Conservation (phyloP, 2,329 filamentous ascomycete genomes). For the Fusarium vanettenii region DNA sequence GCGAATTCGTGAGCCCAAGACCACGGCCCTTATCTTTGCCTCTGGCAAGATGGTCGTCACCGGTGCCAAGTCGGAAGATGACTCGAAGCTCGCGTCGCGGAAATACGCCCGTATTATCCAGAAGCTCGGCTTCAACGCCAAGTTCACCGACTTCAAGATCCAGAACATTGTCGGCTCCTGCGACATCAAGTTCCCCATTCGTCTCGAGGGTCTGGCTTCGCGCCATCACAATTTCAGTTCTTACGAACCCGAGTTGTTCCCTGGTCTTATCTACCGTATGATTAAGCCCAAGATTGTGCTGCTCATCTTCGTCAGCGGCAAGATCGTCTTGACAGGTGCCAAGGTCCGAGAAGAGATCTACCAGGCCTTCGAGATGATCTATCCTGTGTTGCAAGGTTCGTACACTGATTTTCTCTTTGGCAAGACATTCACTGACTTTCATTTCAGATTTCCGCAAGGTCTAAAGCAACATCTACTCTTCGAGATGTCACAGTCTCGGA, state of each 20-base stretch:
- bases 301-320: constrained; percentile 96
- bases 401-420: constrained; percentile 16
- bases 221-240: constrained; percentile 99
- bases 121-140: constrained; percentile 99
- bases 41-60: constrained; percentile 99
- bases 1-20: constrained; percentile 99
- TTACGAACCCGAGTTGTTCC: constrained; percentile 98
- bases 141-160: constrained; percentile 99
- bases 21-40: constrained; percentile 96
- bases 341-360: constrained; percentile 99
- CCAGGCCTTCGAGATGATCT: constrained; percentile 96
- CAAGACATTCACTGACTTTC: constrained; percentile 8
- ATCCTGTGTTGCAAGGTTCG: constrained; percentile 90
- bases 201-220: constrained; percentile 92
- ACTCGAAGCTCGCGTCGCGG: constrained; percentile 94
- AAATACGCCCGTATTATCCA: constrained; percentile 99
- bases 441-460: constrained; percentile 68
- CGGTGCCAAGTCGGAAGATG: constrained; percentile 96
- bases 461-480: constrained; percentile 45
- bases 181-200: constrained; percentile 99
- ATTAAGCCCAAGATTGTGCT: constrained; percentile 99
- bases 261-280: constrained; percentile 99
- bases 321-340: constrained; percentile 97
- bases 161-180: constrained; percentile 99
- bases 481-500: constrained; percentile 4